phyloP scores from a whole-genome alignment of 805 yeast species.

The Myxozyma neglecta region DNA sequence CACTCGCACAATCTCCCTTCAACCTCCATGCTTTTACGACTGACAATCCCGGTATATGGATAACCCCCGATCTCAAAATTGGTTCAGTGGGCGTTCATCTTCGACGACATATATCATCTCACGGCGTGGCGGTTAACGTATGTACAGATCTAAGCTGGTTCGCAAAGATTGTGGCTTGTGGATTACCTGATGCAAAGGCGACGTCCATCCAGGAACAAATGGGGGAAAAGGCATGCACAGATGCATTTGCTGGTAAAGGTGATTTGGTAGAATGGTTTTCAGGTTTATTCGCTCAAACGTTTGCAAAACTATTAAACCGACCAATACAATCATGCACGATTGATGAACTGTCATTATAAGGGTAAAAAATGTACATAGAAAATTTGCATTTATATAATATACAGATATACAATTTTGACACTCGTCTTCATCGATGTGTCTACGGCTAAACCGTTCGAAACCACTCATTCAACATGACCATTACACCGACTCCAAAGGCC shows the following conservation, averaged over 20 bases:
- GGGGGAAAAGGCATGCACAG: not conserved
- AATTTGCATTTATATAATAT: not conserved
- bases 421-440: not conserved
- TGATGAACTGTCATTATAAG: not conserved
- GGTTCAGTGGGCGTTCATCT: slow-evolving; percentile 90
- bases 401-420: not conserved
- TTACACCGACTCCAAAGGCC: slow-evolving; percentile 25
- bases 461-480: slow-evolving; percentile 21
- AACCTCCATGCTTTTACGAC: slow-evolving; percentile 50
- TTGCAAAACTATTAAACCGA: not conserved
- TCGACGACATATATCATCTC: slow-evolving; percentile 79
- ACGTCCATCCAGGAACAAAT: slow-evolving; percentile 48
- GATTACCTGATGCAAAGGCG: slow-evolving; percentile 63
- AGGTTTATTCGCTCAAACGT: not conserved
- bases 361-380: not conserved
- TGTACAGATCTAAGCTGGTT: slow-evolving; percentile 69
- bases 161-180: slow-evolving; percentile 80
- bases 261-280: slow-evolving; percentile 6
- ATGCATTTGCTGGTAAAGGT: not conserved
- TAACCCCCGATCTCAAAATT: slow-evolving; percentile 54
- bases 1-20: slow-evolving; percentile 15
- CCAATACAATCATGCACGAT: not conserved
- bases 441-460: not conserved
- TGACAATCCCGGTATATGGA: slow-evolving; percentile 88
- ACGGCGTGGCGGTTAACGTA: slow-evolving; percentile 84